These are phyloP conservation scores for Halophytophthora polymorphica DNA, from an alignment of 352 stramenopile species.

Conservation along the genomic window DNA sequence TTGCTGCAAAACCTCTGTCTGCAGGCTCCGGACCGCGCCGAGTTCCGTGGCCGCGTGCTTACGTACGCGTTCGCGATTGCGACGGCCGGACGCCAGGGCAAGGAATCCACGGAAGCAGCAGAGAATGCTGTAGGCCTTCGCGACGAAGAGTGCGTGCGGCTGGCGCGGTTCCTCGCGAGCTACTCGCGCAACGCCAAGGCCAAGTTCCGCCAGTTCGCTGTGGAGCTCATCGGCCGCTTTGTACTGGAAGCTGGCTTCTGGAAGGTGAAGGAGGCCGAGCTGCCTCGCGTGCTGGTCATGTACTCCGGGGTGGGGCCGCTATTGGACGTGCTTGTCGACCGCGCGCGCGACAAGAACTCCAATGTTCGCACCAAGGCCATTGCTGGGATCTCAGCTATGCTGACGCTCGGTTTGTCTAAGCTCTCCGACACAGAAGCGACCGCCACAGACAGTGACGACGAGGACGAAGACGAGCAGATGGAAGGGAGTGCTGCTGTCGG, in stretches of 20 bases:
- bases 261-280: slow-evolving; percentile 36
- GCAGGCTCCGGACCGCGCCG: slow-evolving; percentile 59
- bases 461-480: slow-evolving; percentile 26
- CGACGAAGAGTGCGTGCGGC: slow-evolving; percentile 53
- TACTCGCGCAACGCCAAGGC: slow-evolving; percentile 73
- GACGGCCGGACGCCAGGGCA: slow-evolving; percentile 23
- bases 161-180: slow-evolving; percentile 67
- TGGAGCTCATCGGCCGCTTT: slow-evolving; percentile 70
- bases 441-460: slow-evolving; percentile 6
- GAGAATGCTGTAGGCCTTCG: slow-evolving; percentile 24
- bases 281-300: slow-evolving; percentile 27
- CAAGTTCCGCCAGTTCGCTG: slow-evolving; percentile 78
- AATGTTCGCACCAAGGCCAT: slow-evolving; percentile 80
- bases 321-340: slow-evolving; percentile 68
- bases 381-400: slow-evolving; percentile 58
- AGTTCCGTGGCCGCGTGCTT: slow-evolving; percentile 71
- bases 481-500: slow-evolving; percentile 6
- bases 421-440: slow-evolving; percentile 11
- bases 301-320: slow-evolving; percentile 57
- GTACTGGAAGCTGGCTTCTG: slow-evolving; percentile 60
- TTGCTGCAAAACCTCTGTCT: slow-evolving; percentile 80
- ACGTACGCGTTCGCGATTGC: slow-evolving; percentile 45
- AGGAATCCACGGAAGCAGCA: slow-evolving; percentile 1
- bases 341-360: slow-evolving; percentile 76
- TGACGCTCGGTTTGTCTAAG: slow-evolving; percentile 51